Evolutionary conservation across 148 eudicot genomes (phyloP), one percentile per base, ranked within the genome.

Genomic region (Silene latifolia): DNA sequence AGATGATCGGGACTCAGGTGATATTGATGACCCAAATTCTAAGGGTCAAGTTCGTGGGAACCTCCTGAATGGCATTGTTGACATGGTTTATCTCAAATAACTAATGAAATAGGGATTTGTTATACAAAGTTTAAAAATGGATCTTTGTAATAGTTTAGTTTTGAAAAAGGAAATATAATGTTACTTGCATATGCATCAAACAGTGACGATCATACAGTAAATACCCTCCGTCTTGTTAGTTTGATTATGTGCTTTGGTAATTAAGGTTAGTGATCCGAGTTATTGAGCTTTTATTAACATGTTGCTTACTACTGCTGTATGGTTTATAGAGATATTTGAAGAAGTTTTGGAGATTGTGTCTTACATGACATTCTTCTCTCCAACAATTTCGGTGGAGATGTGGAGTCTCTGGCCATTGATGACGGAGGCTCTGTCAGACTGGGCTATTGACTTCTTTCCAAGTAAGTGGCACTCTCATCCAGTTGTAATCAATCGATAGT

Each of bases 381-480:
- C 99, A 9, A 83, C 91, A 6, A 89, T 96, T 77, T 96, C 99
- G 63, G 65, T 89, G 88, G 97, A 92, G 35, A 90, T 96, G 99
- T 96, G 99, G 99, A 90, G 89, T 76, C 97, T 96, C 32, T 96
- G 99, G 99, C 99, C 99, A 53, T 85, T 92, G 80, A 82, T 96
- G 98, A 86, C 87, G 80, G 99, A 92, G 73, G 97, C 98, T 72
- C 83, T 96, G 78, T 80, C 92, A 82, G 99, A 92, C 68, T 96
- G 99, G 99, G 99, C 99, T 76, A 90, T 96, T 75, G 99, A 96
- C 84, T 96, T 87, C 83, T 96, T 96, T 79, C 88, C 99, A 80
- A 96, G 99, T 96, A 85, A 42, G 98, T 80, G 53, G n/a, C 44
- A 1, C 53, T 60, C 46, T 59, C 47, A 0, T 53, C 21, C 20